Evolutionary conservation across 1,284 basidiomycete species (phyloP).

Genomic region (Puccinia novopanici): DNA sequence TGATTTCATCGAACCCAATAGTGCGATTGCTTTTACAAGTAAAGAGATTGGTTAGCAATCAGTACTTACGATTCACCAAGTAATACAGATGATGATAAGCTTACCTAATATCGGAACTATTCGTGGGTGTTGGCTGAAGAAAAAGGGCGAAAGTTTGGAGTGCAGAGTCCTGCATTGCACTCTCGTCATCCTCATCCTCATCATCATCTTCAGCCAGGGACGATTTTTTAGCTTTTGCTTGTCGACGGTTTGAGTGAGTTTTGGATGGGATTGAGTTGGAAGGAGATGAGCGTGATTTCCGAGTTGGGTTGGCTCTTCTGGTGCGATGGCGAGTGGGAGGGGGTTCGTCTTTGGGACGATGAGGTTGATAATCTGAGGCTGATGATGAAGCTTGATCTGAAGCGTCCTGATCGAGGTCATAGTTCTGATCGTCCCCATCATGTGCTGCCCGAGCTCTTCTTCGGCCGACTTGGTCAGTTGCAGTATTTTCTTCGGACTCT

Average conservation of each 20-base stretch:
- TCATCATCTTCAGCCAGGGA: conserved; percentile 1
- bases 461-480: conserved; percentile 14
- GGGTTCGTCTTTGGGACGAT: background rate
- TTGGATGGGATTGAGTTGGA: conserved; percentile 7
- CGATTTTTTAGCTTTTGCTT: conserved; percentile 8
- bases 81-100: background rate
- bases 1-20: conserved; percentile 37
- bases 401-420: background rate
- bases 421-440: conserved; percentile 1
- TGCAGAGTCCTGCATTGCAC: conserved; percentile 2
- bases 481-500: background rate
- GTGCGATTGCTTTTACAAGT: background rate
- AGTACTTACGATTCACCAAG: background rate
- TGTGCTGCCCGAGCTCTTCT: background rate
- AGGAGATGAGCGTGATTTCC: background rate
- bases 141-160: conserved; percentile 24
- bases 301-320: background rate
- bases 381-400: background rate
- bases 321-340: background rate
- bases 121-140: background rate
- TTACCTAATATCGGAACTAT: conserved; percentile 17
- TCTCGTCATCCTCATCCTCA: conserved; percentile 12
- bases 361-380: conserved; percentile 21
- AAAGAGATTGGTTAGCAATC: background rate
- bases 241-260: background rate